These are phyloP conservation scores for Pseudogymnoascus sp. DNA, from an alignment of 2,329 filamentous ascomycete species.

Conservation along the genomic window DNA sequence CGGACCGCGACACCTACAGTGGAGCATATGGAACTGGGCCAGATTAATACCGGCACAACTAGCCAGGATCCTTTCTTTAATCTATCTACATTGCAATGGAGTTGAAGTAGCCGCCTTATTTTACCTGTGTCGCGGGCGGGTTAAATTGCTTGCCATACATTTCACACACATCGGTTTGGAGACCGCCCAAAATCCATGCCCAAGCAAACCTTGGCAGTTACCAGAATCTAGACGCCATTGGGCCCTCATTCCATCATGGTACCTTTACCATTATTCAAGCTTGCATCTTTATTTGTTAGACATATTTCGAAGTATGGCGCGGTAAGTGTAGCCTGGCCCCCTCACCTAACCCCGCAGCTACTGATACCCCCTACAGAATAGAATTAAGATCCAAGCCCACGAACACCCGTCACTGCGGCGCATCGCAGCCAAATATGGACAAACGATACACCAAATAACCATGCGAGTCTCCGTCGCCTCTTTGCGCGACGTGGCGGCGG, in stretches of 20 bases:
- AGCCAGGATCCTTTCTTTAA: background rate
- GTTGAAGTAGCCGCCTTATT: background rate
- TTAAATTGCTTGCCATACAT: background rate
- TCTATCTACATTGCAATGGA: background rate
- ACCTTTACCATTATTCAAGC: conserved; percentile 58
- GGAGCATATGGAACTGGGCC: background rate
- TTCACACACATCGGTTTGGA: background rate
- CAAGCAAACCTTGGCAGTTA: conserved; percentile 3
- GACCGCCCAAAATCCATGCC: background rate
- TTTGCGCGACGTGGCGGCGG: conserved; percentile 48
- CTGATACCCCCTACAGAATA: conserved; percentile 41
- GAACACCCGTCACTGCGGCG: conserved; percentile 53
- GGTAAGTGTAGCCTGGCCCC: conserved; percentile 36
- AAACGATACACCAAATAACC: conserved; percentile 57
- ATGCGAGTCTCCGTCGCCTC: conserved; percentile 55
- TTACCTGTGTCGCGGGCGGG: background rate
- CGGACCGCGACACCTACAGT: conserved; percentile 1
- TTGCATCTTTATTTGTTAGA: conserved; percentile 54
- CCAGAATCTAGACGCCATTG: background rate
- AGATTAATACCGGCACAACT: background rate
- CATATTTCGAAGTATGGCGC: conserved; percentile 63
- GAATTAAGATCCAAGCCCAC: conserved; percentile 57
- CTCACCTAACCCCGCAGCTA: background rate
- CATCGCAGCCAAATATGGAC: conserved; percentile 54
- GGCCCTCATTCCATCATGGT: conserved; percentile 41